These are phyloP conservation scores for Mycena amicta DNA, from an alignment of 768 basidiomycete species.

Conservation along the genomic window DNA sequence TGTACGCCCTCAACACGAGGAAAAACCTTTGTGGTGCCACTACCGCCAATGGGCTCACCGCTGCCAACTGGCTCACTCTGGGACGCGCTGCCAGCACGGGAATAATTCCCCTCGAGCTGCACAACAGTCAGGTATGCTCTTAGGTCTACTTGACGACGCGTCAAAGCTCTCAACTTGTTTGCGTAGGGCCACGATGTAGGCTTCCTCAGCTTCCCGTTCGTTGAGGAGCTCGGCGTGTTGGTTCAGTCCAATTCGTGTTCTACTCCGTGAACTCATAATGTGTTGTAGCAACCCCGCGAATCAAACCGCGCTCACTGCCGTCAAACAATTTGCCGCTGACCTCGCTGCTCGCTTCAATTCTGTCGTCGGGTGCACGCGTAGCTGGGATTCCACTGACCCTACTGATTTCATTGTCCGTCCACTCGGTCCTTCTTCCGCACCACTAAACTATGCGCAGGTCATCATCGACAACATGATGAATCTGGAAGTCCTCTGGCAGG, in stretches of 20 bases:
- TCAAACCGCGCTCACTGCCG: conserved; percentile 52
- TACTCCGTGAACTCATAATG: background rate
- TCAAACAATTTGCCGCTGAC: conserved; percentile 59
- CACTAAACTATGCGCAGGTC: conserved; percentile 45
- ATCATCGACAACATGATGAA: conserved; percentile 87
- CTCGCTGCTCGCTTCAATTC: conserved; percentile 61
- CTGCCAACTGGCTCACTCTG: conserved; percentile 59
- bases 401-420: conserved; percentile 56
- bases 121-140: conserved; percentile 38
- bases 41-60: conserved; percentile 37
- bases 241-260: conserved; percentile 34
- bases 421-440: background rate
- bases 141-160: background rate
- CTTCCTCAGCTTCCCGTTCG: conserved; percentile 70
- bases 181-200: conserved; percentile 66
- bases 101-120: conserved; percentile 50
- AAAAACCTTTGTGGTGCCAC: conserved; percentile 48
- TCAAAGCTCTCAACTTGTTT: background rate
- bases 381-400: conserved; percentile 63
- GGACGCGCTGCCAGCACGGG: conserved; percentile 55
- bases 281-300: conserved; percentile 56
- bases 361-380: conserved; percentile 67
- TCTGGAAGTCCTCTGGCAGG: conserved; percentile 65
- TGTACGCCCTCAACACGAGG: conserved; percentile 62
- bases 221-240: conserved; percentile 61